Evolutionary conservation across 345 rosid species (phyloP).

Genomic region (Chamaenerion angustifolium): DNA sequence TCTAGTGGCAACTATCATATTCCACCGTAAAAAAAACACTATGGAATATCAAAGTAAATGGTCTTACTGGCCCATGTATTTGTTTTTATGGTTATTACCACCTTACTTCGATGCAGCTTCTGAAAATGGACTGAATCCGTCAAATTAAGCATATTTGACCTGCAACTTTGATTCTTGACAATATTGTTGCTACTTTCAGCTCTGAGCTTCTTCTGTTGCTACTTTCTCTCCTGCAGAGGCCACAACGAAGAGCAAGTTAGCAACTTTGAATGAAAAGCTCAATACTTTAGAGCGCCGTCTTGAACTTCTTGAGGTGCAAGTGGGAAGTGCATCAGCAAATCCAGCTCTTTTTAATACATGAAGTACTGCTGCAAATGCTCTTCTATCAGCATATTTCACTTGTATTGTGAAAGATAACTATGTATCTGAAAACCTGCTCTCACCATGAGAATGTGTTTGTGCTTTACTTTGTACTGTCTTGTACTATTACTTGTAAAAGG

Average conservation of each 20-base stretch:
- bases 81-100: no score
- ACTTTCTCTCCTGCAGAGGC: constrained; percentile 35
- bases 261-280: constrained; percentile 72
- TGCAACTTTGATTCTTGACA: not conserved
- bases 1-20: no score
- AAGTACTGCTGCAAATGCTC: constrained; percentile 6
- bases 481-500: not conserved
- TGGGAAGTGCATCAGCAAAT: constrained; percentile 73
- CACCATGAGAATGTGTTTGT: not conserved
- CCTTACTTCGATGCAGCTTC: no score
- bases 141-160: no score
- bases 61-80: no score
- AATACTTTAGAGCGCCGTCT: constrained; percentile 80
- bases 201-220: not conserved
- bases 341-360: constrained; percentile 66
- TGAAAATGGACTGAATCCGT: no score
- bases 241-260: constrained; percentile 80
- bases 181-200: not conserved
- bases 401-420: not conserved
- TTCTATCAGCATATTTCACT: not conserved
- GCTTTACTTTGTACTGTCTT: not conserved
- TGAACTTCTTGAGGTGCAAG: constrained; percentile 84
- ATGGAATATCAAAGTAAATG: no score
- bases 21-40: no score
- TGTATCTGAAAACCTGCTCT: not conserved